phyloP scores from a whole-genome alignment of 2,329 filamentous ascomycete species.

The Ilyonectria robusta region DNA sequence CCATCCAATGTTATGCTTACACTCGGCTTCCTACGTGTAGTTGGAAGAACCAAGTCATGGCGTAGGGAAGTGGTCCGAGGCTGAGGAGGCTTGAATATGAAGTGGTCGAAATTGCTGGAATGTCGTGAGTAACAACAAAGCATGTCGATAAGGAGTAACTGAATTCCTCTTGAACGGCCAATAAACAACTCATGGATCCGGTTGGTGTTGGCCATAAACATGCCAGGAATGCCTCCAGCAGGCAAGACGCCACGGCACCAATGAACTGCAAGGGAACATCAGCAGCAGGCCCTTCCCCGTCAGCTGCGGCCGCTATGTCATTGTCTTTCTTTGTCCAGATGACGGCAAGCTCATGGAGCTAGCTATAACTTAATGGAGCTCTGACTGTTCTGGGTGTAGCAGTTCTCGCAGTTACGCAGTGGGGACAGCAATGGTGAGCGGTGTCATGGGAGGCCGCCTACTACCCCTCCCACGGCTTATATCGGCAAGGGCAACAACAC shows the following conservation, averaged over 20 bases:
- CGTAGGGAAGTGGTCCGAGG: not conserved
- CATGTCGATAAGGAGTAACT: not conserved
- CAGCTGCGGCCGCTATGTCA: not conserved
- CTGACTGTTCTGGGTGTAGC: not conserved
- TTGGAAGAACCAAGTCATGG: not conserved
- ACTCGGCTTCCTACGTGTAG: conserved; percentile 4
- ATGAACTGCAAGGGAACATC: not conserved
- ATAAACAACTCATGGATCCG: not conserved
- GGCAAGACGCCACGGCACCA: conserved; percentile 15
- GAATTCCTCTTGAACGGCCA: not conserved
- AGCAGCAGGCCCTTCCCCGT: conserved; percentile 5
- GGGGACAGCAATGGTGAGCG: conserved; percentile 6
- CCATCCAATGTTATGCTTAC: conserved; percentile 28
- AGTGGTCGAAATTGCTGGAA: not conserved
- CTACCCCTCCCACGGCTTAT: conserved; percentile 5
- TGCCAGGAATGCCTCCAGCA: conserved; percentile 7
- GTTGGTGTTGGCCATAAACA: not conserved
- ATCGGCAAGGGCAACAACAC: not conserved
- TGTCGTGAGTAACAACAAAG: not conserved
- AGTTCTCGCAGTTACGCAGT: conserved; percentile 6
- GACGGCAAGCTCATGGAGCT: conserved; percentile 1
- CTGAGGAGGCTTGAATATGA: not conserved
- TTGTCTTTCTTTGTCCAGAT: not conserved
- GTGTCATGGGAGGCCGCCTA: conserved; percentile 28
- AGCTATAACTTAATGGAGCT: not conserved